These are phyloP conservation scores for Pseudopyricularia cyperi DNA, from an alignment of 2,329 filamentous ascomycete genomes.

Conservation along the genomic window DNA sequence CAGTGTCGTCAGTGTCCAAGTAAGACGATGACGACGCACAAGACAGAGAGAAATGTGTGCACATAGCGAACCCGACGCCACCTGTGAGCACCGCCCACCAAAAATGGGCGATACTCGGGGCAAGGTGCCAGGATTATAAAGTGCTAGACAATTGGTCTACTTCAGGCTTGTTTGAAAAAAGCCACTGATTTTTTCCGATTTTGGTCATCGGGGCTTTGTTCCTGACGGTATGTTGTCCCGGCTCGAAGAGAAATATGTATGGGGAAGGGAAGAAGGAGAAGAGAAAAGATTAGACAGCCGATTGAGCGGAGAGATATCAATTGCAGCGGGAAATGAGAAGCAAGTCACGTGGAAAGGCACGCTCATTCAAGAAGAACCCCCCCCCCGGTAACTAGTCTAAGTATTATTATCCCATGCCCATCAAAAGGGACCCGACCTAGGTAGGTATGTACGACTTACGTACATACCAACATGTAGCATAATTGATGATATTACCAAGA, in stretches of 20 bases:
- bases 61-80: constrained; percentile 46
- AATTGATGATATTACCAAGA: too few species aligned
- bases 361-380: too few species aligned
- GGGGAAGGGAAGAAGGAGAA: constrained; percentile 25
- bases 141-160: constrained; percentile 35
- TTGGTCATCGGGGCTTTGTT: neutral
- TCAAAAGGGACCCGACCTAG: too few species aligned
- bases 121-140: constrained; percentile 44
- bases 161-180: constrained; percentile 35
- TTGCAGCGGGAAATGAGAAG: too few species aligned
- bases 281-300: neutral
- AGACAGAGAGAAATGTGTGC: constrained; percentile 32
- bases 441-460: too few species aligned
- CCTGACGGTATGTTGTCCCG: constrained; percentile 8
- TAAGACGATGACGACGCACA: too few species aligned
- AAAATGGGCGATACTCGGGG: constrained; percentile 19
- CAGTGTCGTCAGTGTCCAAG: too few species aligned
- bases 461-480: too few species aligned
- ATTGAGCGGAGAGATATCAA: neutral
- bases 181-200: constrained; percentile 18
- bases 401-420: too few species aligned
- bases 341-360: neutral
- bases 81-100: constrained; percentile 20
- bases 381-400: too few species aligned
- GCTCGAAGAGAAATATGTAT: constrained; percentile 35